phyloP scores from a whole-genome alignment of 345 rosid species.

The Microcos paniculata region DNA sequence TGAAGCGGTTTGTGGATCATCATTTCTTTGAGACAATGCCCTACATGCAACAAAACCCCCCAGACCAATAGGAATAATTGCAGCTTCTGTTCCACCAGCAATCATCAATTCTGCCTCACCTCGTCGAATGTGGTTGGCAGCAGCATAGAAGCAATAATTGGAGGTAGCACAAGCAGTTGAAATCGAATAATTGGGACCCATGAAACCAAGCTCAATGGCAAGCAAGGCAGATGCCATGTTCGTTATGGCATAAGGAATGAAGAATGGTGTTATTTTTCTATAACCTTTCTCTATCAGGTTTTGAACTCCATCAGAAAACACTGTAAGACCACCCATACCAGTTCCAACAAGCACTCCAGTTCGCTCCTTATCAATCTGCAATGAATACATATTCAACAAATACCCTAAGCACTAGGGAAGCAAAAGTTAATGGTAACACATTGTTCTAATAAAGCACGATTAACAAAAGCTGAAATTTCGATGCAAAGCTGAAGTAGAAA shows the following conservation, averaged over 20 bases:
- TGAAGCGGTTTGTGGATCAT: slow-evolving; percentile 95
- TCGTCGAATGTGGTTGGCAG: slow-evolving; percentile 98
- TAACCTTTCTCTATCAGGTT: slow-evolving; percentile 83
- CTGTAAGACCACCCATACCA: slow-evolving; percentile 96
- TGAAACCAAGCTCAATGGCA: slow-evolving; percentile 91
- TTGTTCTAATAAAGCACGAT: not conserved
- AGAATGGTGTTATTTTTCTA: slow-evolving; percentile 85
- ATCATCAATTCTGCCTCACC: slow-evolving; percentile 99
- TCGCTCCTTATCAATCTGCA: slow-evolving; percentile 74
- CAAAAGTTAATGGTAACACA: not conserved
- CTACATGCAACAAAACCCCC: slow-evolving; percentile 98
- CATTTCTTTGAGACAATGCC: slow-evolving; percentile 97
- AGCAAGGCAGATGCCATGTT: slow-evolving; percentile 97
- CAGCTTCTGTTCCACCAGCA: slow-evolving; percentile 99
- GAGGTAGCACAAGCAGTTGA: slow-evolving; percentile 99
- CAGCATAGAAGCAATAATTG: slow-evolving; percentile 94
- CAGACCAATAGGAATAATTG: slow-evolving; percentile 92
- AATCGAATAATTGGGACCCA: slow-evolving; percentile 99
- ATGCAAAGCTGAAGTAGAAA: not conserved
- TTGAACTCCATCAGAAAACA: slow-evolving; percentile 84
- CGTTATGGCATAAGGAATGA: slow-evolving; percentile 88
- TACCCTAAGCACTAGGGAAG: not conserved
- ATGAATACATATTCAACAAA: slow-evolving; percentile 1
- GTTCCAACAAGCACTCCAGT: slow-evolving; percentile 98
- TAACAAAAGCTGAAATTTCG: slow-evolving; percentile 7